Evolutionary conservation across 1,284 basidiomycete species (phyloP), one percentile per base, ranked within the genome.

Genomic region (Agroathelia rolfsii): DNA sequence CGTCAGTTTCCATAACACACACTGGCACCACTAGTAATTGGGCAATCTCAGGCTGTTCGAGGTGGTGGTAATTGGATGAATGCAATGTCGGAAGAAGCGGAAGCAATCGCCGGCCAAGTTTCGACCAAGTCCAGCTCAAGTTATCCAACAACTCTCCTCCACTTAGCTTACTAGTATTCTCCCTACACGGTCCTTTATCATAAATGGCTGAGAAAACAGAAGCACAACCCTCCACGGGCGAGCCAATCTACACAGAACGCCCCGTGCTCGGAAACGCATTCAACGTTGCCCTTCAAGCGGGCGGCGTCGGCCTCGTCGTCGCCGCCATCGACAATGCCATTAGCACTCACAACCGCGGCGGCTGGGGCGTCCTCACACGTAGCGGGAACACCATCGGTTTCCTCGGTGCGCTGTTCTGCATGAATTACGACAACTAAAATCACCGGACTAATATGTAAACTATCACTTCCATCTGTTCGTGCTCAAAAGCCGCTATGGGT

Each of bases 291-390:
- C 57, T 82, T 11, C 77, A 87, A 52, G 71, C 72, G 36, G 83
- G 73, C 24, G 72, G 68, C 37, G 75, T 86, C 35, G 88, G 88
- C 28, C 64, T 78, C 39, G 68, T 89, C 51, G 72, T 87, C 55
- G 84, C 82, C 49, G 66, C 82, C 14, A 66, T 90, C 25, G 87
- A 90, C 60, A 92, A 92, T 66, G 80, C 89, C 26, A 61, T 94
- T 41, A 73, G 76, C 31, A 69, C 62, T 35, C 90, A 95, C 59
- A 70, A 78, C 37, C 69, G 72, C 46, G 92, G 92, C 45, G 89
- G 88, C n/a, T 69, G 82, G 56, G 92, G 92, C 58, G 69, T 89
- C 56, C 62, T 89, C 39, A 83, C 83, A 32, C 64, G 79, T 43
- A 82, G 72, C 32, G 82, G 89, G 32, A 75, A 78, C 30, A 84